phyloP scores from a whole-genome alignment of 148 eudicot species.

The Camellia lanceoleosa region DNA sequence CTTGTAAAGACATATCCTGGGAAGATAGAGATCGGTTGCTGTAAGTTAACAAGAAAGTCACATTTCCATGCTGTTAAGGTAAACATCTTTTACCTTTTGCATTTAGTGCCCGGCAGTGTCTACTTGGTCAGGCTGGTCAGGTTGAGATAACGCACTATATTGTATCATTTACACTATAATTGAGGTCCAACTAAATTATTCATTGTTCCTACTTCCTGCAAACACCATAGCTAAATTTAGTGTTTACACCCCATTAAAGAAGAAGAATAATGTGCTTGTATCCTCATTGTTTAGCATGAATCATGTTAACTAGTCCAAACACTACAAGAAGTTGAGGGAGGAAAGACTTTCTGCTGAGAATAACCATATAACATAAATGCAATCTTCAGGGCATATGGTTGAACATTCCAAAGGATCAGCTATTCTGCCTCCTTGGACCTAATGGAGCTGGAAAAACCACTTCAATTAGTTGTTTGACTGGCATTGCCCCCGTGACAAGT shows the following conservation, averaged over 20 bases:
- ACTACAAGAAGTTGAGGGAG: neutral
- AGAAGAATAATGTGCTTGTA: neutral
- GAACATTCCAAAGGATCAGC: slow-evolving; percentile 70
- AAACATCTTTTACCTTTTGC: neutral
- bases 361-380: neutral
- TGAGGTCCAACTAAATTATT: neutral
- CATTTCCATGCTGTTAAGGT: slow-evolving; percentile 82
- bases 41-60: slow-evolving; percentile 60
- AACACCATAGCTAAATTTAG: neutral
- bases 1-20: slow-evolving; percentile 77
- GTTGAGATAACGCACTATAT: neutral
- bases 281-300: neutral
- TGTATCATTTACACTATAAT: too few species aligned
- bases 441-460: slow-evolving; percentile 99
- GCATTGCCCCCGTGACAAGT: slow-evolving; percentile 67
- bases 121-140: neutral
- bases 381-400: slow-evolving; percentile 67
- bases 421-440: slow-evolving; percentile 91
- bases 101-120: neutral
- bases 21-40: slow-evolving; percentile 51
- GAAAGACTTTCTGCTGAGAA: neutral
- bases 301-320: neutral
- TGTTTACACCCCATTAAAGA: neutral
- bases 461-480: slow-evolving; percentile 75
- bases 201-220: too few species aligned